Conservation (phyloP, 2,329 filamentous ascomycete species). For the Aspergillus awamori region DNA sequence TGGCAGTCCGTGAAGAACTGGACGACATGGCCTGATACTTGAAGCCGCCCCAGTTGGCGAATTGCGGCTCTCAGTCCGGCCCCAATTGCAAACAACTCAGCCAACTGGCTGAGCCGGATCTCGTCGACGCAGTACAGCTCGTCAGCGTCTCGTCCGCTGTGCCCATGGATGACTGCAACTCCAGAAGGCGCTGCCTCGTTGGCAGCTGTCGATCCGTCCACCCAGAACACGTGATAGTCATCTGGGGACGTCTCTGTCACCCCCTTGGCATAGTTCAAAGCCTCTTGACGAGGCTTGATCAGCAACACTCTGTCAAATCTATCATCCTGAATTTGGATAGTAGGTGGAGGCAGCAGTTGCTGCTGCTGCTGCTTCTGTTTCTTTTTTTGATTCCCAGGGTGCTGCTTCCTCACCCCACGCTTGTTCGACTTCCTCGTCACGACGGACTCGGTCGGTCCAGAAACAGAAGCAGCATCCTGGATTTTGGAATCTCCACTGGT, state of each 20-base stretch:
- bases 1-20: constrained; percentile 1
- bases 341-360: not conserved
- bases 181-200: not conserved
- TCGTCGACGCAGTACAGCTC: not conserved
- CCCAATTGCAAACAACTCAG: constrained; percentile 6
- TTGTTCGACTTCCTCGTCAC: not conserved
- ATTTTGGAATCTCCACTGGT: not conserved
- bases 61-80: constrained; percentile 4
- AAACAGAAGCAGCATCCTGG: not conserved
- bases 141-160: no score
- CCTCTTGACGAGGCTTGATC: not conserved
- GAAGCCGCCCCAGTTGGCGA: not conserved
- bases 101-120: not conserved
- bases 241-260: not conserved
- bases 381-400: not conserved
- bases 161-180: not conserved
- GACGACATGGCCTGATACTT: not conserved
- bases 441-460: not conserved
- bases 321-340: not conserved
- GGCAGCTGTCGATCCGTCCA: not conserved
- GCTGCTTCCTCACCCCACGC: not conserved
- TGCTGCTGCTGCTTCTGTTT: not conserved
- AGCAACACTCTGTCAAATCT: not conserved
- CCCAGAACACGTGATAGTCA: not conserved
- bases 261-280: not conserved